Conservation (phyloP, 2,329 filamentous ascomycete species). For the Cucurbitaria berberidis region DNA sequence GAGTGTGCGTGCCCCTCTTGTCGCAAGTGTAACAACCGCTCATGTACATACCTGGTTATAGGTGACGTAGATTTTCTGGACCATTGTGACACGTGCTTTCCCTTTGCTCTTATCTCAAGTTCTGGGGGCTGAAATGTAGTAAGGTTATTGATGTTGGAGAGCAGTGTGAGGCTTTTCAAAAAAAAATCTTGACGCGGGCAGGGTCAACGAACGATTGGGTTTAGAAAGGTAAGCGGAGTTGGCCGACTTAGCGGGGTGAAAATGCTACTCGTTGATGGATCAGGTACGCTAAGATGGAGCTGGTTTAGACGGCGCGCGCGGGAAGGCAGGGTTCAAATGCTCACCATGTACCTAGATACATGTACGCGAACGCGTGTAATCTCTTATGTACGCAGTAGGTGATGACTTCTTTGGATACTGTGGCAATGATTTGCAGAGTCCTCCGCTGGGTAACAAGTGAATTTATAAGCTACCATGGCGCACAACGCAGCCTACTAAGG, state of each 20-base stretch:
- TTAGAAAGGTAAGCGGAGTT: too few species aligned
- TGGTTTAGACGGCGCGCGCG: neutral
- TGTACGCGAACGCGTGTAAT: neutral
- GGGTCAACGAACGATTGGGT: neutral
- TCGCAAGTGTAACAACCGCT: conserved; percentile 15
- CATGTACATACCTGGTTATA: conserved; percentile 50
- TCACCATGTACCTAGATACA: too few species aligned
- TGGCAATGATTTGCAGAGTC: neutral
- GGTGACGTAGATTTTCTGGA: conserved; percentile 52
- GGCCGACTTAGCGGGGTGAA: too few species aligned
- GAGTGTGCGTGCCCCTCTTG: conserved; percentile 5
- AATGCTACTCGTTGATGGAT: too few species aligned
- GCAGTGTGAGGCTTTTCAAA: conserved; percentile 2
- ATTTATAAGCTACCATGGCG: too few species aligned
- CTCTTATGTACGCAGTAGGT: neutral
- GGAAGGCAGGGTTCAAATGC: neutral
- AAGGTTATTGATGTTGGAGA: neutral
- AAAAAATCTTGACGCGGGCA: conserved; percentile 3
- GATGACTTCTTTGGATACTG: neutral
- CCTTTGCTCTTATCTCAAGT: neutral
- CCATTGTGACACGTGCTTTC: conserved; percentile 38
- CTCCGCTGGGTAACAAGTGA: too few species aligned
- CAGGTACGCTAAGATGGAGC: neutral
- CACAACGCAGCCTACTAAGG: too few species aligned
- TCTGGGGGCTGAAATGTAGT: neutral